Evolutionary conservation across 2,329 filamentous ascomycete genomes (phyloP), one percentile per base, ranked within the genome.

Genomic region (Alternaria hordeiaustralica): DNA sequence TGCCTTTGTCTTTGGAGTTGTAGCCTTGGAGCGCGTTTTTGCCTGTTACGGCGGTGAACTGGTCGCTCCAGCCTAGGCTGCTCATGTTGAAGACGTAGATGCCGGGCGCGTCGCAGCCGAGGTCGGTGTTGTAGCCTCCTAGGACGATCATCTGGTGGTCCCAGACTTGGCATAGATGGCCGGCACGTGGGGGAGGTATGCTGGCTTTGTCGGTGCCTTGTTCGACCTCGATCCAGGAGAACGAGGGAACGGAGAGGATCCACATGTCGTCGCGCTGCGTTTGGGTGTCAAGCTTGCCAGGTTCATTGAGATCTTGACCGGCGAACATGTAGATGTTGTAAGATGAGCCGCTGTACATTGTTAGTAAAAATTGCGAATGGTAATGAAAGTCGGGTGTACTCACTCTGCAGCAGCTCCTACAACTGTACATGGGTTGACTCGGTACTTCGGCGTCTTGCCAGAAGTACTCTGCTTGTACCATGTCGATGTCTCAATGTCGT

Each of bases 271-370:
- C 86, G 73, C 91, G 94, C 67, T 88, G 86, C 1, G 77, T 84
- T 70, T 88, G 87, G 9, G 75, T 61, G 15, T 80, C 88, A 63
- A 84, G 86, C 1, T 91, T 61, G 15, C 80, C 88, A 63, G 84
- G 86, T 1, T 91, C 90, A 25, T 87, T 84, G 1, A 94, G 82
- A 67, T 92, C 91, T 75, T 94, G 92, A 0, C 92, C 92, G 12
- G 90, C 92, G 73, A 91, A 94, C 81, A 94, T 86, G 79, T 94
- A 93, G 47, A 94, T 85, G 73, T 94, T 91, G 74, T 92, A 92
- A 26, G 88, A 91, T 18, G 89, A 90, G 9, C 90, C 91, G 72
- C 83, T 84, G 10, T 64, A 63, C n/a, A 21, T 8, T 13, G 62
- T 71, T 49, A 73, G 63, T 47, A 59, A 56, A 3, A 26, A 11